Percentiles rank a stretch among this genome's conserved stretches.
Evolutionary conservation across 495 filamentous ascomycete species (phyloP).

Genomic region (Copromyces sp.): DNA sequence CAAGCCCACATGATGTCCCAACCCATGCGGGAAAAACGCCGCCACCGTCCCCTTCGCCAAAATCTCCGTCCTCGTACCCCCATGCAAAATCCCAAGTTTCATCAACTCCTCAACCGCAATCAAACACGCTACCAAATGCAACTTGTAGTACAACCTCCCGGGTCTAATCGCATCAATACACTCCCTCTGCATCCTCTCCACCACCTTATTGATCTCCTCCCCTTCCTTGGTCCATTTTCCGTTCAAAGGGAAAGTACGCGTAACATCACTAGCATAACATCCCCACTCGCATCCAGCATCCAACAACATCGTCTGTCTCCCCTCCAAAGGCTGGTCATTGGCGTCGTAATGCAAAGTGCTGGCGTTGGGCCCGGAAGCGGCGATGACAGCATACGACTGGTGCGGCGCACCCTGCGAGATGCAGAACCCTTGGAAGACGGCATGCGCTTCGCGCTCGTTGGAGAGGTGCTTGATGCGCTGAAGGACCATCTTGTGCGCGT

Average conservation of each 20-base stretch:
- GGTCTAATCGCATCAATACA: conserved; percentile 58
- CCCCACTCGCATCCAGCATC: conserved; percentile 81
- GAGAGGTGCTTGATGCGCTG: conserved; percentile 44
- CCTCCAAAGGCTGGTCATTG: conserved; percentile 61
- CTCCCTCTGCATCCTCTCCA: conserved; percentile 72
- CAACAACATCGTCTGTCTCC: conserved; percentile 62
- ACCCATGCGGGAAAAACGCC: conserved; percentile 86
- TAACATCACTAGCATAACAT: conserved; percentile 87
- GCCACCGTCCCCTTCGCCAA: conserved; percentile 54
- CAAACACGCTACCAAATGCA: conserved; percentile 61
- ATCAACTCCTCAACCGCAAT: conserved; percentile 64
- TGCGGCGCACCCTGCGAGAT: conserved; percentile 57
- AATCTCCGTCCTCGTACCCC: conserved; percentile 53
- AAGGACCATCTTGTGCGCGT: conserved; percentile 62
- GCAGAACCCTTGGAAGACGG: conserved; percentile 61
- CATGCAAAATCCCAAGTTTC: conserved; percentile 53
- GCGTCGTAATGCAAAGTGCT: conserved; percentile 75
- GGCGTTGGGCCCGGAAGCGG: conserved; percentile 66
- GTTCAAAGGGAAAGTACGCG: conserved; percentile 70
- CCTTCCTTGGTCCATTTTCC: conserved; percentile 56
- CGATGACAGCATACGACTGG: conserved; percentile 84
- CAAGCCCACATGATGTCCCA: conserved; percentile 81
- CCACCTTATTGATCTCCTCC: conserved; percentile 60
- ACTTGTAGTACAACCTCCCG: conserved; percentile 53
- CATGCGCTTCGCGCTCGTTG: conserved; percentile 79